Evolutionary conservation across 495 filamentous ascomycete species (phyloP), one percentile per base, ranked within the genome.

Genomic region (Aspergillus haitiensis): DNA sequence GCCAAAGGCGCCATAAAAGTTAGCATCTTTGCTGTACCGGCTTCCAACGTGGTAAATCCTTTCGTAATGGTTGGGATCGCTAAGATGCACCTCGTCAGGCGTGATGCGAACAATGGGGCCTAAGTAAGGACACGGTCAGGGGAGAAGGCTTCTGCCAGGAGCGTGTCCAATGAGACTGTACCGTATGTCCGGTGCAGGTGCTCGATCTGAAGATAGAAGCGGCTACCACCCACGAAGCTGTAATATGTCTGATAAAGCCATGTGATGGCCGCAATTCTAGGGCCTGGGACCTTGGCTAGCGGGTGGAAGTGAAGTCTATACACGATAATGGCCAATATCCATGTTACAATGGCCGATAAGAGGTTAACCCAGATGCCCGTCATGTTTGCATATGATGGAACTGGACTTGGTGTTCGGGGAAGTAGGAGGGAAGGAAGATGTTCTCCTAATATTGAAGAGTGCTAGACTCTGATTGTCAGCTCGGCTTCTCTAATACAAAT

Each of bases 41-140:
- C 64, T 64, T 9, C 60, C 60, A 5, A 71, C 58, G 37, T 45
- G 58, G 64, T 77, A 74, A 8, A 78, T 70, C 42, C 62, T 69
- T 11, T 74, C 69, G 52, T 72, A 76, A 55, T 75, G 64, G 27
- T 63, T 65, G 2, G 69, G 73, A 52, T 78, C 70, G 47, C 55
- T 69, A 18, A 78, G 68, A 61, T 78, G 75, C 36, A 78, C 52
- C 50, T 76, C 71, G 51, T 70, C 57, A 2, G 75, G 75, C 1
- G 56, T 53, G 55, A 78, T 76, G 27, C 75, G 75, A 34, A 78
- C 67, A 18, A 78, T 55, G 10, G 64, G 64, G 8, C 64, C 64
- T 66, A 21, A 12, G 13, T 42, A 34, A 16, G 5, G 13, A 1
- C 13, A 56, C 34, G 52, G 48, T 34, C 12, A 36, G n/a, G 16